phyloP scores from a whole-genome alignment of 2,329 filamentous ascomycete species.

The Rhexocercosporidium sp. region DNA sequence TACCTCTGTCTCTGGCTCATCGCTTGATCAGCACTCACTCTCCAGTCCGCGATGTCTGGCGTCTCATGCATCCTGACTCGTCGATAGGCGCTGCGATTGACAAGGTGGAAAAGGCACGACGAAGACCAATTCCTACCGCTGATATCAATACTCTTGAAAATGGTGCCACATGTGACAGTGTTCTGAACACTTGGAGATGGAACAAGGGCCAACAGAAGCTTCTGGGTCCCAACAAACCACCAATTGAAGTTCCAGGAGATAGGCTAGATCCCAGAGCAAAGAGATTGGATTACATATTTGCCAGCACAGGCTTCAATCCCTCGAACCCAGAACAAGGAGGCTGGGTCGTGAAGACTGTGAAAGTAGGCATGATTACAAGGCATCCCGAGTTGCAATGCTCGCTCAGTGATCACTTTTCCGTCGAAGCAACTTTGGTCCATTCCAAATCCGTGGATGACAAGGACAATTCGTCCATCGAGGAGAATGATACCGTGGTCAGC shows the following conservation, averaged over 20 bases:
- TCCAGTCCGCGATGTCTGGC: conserved; percentile 84
- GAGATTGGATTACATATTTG: conserved; percentile 93
- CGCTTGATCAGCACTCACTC: conserved; percentile 79
- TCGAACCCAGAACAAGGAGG: conserved; percentile 37
- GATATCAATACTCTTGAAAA: conserved; percentile 80
- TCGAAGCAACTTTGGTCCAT: conserved; percentile 73
- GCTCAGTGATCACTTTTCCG: conserved; percentile 92
- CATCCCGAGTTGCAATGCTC: conserved; percentile 85
- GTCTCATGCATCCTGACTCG: conserved; percentile 80
- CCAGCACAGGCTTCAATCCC: conserved; percentile 57
- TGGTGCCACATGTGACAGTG: conserved; percentile 85
- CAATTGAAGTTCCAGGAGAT: conserved; percentile 65
- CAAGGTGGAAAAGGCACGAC: conserved; percentile 67
- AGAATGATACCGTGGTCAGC: conserved; percentile 31
- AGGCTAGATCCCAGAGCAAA: conserved; percentile 78
- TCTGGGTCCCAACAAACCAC: conserved; percentile 67
- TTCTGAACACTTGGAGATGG: conserved; percentile 95
- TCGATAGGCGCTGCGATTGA: conserved; percentile 77
- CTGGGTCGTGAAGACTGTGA: conserved; percentile 74
- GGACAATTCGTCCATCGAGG: conserved; percentile 20
- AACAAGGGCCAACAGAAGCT: conserved; percentile 70
- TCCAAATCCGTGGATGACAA: conserved; percentile 28
- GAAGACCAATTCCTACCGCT: conserved; percentile 73
- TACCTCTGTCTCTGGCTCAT: conserved; percentile 85
- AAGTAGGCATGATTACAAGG: conserved; percentile 80